Base-by-base conservation (phyloP, 371 early-diverging fungal genomes). In the Rhizomucor pusillus region DNA sequence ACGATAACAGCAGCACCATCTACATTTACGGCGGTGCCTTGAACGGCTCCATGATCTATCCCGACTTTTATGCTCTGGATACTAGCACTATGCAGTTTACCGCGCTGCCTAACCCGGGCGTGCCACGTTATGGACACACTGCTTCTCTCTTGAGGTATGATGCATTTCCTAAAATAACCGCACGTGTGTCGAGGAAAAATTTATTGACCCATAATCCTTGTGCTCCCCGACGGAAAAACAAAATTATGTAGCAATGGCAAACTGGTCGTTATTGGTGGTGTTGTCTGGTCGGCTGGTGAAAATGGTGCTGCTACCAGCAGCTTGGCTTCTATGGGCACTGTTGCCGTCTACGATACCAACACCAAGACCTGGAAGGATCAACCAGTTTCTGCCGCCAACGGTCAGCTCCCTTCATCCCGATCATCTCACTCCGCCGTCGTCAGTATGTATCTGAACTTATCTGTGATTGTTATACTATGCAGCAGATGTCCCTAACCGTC, bases 261-360 rank as follows among this genome's bases (percentile, higher is more conserved):
- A 49, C 52, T 75, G 24, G 72, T 75, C 34, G 47, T 75, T 37
- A 47, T 71, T 57, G 75, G 75, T 54, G 75, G 75, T 65, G n/a
- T n/a, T n/a, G 52, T 68, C 34, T 25, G 46, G 14, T n/a, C 24
- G 25, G 12, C 11, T 6, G 14, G n/a, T 19, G 11, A 3, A 29
- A 25, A 41, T 2, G 53, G 47, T 14, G 19, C n/a, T 6, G n/a
- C 47, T 41, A 37, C 48, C n/a, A 24, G 25, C 39, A 22, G 39
- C 14, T 47, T 75, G n/a, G 63, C 59, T 9, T 12, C 37, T 23
- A 67, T 63, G 53, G 19, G 48, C 6, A 36, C 23, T 36, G 45
- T 62, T 5, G 50, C 52, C 47, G 39, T 75, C 5, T 75, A 62
- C 43, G 63, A 72, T 45, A 66, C 63, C 19, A 29, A 58, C 9